These are phyloP conservation scores for Pestalotiopsis sp. DNA, from an alignment of 2,329 filamentous ascomycete genomes.

Conservation along the genomic window DNA sequence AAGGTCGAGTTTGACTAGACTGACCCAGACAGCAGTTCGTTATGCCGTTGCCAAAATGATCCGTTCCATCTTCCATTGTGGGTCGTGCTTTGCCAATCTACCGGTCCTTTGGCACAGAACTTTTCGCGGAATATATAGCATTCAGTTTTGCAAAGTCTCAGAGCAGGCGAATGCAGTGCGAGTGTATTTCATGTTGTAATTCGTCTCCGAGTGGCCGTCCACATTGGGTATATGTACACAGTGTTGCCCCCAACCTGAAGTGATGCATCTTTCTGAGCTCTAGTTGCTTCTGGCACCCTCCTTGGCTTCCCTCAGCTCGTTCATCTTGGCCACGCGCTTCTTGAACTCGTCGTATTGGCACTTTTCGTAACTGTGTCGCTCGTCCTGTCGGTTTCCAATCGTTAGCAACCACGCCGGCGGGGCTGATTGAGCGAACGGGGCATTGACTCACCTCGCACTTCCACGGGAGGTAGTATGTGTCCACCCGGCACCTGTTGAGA, in stretches of 20 bases:
- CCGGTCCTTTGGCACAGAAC: too few relatives aligned
- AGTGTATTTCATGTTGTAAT: background rate
- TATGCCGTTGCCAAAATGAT: too few relatives aligned
- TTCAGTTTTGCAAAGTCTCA: background rate
- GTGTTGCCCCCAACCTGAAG: background rate
- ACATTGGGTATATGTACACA: conserved; percentile 13
- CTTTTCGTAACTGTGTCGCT: conserved; percentile 98
- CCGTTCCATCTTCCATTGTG: too few relatives aligned
- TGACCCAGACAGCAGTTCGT: too few relatives aligned
- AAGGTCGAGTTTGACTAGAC: too few relatives aligned
- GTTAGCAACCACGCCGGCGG: background rate
- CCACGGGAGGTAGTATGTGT: conserved; percentile 95
- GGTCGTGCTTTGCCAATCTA: too few relatives aligned
- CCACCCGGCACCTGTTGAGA: conserved; percentile 89
- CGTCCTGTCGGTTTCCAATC: conserved; percentile 62
- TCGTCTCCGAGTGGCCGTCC: background rate
- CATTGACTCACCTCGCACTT: conserved; percentile 84
- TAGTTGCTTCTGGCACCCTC: conserved; percentile 84
- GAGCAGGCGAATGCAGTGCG: background rate
- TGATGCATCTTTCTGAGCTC: background rate
- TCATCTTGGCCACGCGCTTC: conserved; percentile 98
- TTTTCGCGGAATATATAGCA: background rate
- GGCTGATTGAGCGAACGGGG: background rate
- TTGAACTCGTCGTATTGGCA: conserved; percentile 99
- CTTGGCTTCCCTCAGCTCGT: conserved; percentile 89